Percentiles rank a stretch among this genome's conserved stretches.
phyloP scores from a whole-genome alignment of 257 asterid species.

The Orobanche coerulescens region DNA sequence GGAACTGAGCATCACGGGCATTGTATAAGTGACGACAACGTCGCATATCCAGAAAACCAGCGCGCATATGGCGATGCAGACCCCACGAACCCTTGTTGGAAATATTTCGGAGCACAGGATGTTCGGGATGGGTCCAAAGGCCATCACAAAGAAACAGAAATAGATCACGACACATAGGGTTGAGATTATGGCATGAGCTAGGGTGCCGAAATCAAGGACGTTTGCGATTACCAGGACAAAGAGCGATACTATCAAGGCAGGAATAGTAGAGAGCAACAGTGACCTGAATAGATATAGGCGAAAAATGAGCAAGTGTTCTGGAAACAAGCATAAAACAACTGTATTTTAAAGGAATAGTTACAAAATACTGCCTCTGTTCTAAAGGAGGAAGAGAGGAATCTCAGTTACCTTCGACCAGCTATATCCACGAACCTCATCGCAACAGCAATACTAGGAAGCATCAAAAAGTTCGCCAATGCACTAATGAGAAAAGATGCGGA shows the following conservation, averaged over 20 bases:
- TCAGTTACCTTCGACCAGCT: constrained; percentile 61
- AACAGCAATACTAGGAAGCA: constrained; percentile 61
- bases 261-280: constrained; percentile 55
- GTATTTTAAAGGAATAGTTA: too few species aligned
- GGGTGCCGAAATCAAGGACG: constrained; percentile 34
- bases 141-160: constrained; percentile 71
- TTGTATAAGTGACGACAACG: constrained; percentile 51
- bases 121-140: constrained; percentile 66
- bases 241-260: constrained; percentile 48
- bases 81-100: constrained; percentile 67
- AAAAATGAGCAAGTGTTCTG: not conserved
- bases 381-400: not conserved
- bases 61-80: constrained; percentile 69
- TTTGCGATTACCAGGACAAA: constrained; percentile 51
- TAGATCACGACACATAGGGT: constrained; percentile 53
- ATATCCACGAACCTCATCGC: constrained; percentile 79
- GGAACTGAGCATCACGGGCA: constrained; percentile 53
- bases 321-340: too few species aligned
- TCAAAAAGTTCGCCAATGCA: constrained; percentile 49
- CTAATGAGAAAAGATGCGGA: constrained; percentile 70
- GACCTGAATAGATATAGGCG: constrained; percentile 35
- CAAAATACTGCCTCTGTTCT: too few species aligned
- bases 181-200: constrained; percentile 54
- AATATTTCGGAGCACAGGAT: constrained; percentile 68
- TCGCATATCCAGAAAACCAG: constrained; percentile 74